Percentiles rank a stretch among this genome's conserved stretches.
Evolutionary conservation across 2,329 filamentous ascomycete species (phyloP).

Genomic region (Penicillium crustosum): DNA sequence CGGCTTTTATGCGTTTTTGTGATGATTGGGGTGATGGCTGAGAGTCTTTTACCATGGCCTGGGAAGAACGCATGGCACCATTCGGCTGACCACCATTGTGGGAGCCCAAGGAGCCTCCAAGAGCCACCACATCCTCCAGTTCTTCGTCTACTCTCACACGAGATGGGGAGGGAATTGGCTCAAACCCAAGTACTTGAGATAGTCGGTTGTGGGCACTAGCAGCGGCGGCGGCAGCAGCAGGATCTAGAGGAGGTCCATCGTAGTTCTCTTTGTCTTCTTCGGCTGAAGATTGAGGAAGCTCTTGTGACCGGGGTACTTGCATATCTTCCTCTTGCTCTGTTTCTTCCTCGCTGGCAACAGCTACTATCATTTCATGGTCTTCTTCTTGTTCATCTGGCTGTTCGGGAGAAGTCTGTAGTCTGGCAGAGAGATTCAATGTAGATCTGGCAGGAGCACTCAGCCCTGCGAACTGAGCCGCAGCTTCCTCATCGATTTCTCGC

Average conservation of each 20-base stretch:
- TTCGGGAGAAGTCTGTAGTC: slow-evolving; percentile 4
- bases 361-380: slow-evolving; percentile 20
- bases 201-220: slow-evolving; percentile 40
- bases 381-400: slow-evolving; percentile 13
- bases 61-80: slow-evolving; percentile 29
- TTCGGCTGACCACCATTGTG: slow-evolving; percentile 9
- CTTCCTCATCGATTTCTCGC: slow-evolving; percentile 36
- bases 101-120: slow-evolving; percentile 1
- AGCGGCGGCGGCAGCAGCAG: slow-evolving; percentile 32
- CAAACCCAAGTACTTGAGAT: slow-evolving; percentile 38
- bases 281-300: slow-evolving; percentile 27
- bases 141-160: slow-evolving; percentile 6
- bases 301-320: slow-evolving; percentile 31
- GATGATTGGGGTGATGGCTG: slow-evolving; percentile 35
- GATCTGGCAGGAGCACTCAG: slow-evolving; percentile 36
- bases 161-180: slow-evolving; percentile 20
- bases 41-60: slow-evolving; percentile 40
- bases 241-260: slow-evolving; percentile 28
- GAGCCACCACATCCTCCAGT: background rate
- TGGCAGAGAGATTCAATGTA: background rate
- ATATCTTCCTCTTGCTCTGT: slow-evolving; percentile 49
- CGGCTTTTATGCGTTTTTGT: slow-evolving; percentile 7
- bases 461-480: slow-evolving; percentile 37
- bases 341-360: slow-evolving; percentile 44
- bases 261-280: slow-evolving; percentile 52